These are phyloP conservation scores for Actinomortierella ambigua DNA, from an alignment of 371 early-diverging fungal species.

Conservation along the genomic window DNA sequence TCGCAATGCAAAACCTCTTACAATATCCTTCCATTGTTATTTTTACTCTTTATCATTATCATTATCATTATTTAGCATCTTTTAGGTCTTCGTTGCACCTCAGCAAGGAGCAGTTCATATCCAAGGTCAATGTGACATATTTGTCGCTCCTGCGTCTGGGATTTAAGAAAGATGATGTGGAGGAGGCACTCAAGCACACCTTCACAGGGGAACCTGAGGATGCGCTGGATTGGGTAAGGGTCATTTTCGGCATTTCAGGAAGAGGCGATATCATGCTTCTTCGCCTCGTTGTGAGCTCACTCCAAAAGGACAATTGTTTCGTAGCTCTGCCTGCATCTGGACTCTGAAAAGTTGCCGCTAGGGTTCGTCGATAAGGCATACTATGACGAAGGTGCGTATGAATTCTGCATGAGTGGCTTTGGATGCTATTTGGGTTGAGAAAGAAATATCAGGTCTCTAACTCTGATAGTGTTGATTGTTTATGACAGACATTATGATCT, in stretches of 20 bases:
- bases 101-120: conserved; percentile 49
- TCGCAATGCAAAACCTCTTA: not conserved
- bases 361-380: conserved; percentile 65
- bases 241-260: too few species aligned
- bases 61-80: conserved; percentile 12
- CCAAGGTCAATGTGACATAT: conserved; percentile 57
- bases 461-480: not conserved
- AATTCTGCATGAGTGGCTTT: too few species aligned
- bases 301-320: too few species aligned
- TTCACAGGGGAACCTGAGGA: conserved; percentile 52
- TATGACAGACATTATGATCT: conserved; percentile 29
- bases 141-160: conserved; percentile 55
- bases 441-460: not conserved
- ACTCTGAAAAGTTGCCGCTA: conserved; percentile 61
- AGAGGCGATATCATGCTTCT: not conserved
- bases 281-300: too few species aligned
- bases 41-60: not conserved
- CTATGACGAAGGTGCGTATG: conserved; percentile 52
- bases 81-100: conserved; percentile 26
- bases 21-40: not conserved
- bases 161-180: conserved; percentile 54
- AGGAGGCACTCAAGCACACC: conserved; percentile 52
- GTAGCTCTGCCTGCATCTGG: conserved; percentile 59
- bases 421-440: not conserved
- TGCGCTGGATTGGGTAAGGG: conserved; percentile 64